Percentiles rank a stretch among this genome's conserved stretches.
Evolutionary conservation across 2,329 filamentous ascomycete species (phyloP).

Genomic region (Colletotrichum limetticola): DNA sequence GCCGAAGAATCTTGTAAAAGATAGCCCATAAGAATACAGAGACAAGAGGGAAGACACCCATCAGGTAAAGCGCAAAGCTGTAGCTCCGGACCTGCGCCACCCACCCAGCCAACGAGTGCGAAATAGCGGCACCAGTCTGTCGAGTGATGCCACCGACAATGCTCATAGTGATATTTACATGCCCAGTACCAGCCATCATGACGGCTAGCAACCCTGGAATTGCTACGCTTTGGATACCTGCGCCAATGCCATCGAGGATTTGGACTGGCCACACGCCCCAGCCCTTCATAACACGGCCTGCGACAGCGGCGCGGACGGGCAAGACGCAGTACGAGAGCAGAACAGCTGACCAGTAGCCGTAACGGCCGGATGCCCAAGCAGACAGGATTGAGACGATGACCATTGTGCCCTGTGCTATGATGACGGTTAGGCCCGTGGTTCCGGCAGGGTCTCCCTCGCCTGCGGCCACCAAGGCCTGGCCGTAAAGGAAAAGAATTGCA

Average conservation of each 20-base stretch:
- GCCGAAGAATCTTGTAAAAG: slow-evolving; percentile 14
- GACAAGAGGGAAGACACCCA: slow-evolving; percentile 23
- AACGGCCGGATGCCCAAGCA: slow-evolving; percentile 20
- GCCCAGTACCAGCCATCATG: slow-evolving; percentile 23
- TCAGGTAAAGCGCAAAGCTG: slow-evolving; percentile 23
- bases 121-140: slow-evolving; percentile 23
- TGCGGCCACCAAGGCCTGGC: slow-evolving; percentile 22
- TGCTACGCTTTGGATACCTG: slow-evolving; percentile 26
- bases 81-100: slow-evolving; percentile 18
- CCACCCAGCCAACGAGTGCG: slow-evolving; percentile 21
- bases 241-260: slow-evolving; percentile 27
- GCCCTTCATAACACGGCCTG: slow-evolving; percentile 10
- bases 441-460: slow-evolving; percentile 23
- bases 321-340: slow-evolving; percentile 10
- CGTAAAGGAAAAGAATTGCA: slow-evolving; percentile 22
- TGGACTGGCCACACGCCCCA: slow-evolving; percentile 27
- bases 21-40: slow-evolving; percentile 16
- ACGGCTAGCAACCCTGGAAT: slow-evolving; percentile 22
- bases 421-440: slow-evolving; percentile 27
- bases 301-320: slow-evolving; percentile 19
- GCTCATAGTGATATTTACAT: slow-evolving; percentile 18
- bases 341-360: slow-evolving; percentile 17
- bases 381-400: slow-evolving; percentile 15
- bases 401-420: slow-evolving; percentile 29
- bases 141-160: slow-evolving; percentile 29